phyloP scores from a whole-genome alignment of 371 early-diverging fungal genomes.

The Rhizomucor miehei region DNA sequence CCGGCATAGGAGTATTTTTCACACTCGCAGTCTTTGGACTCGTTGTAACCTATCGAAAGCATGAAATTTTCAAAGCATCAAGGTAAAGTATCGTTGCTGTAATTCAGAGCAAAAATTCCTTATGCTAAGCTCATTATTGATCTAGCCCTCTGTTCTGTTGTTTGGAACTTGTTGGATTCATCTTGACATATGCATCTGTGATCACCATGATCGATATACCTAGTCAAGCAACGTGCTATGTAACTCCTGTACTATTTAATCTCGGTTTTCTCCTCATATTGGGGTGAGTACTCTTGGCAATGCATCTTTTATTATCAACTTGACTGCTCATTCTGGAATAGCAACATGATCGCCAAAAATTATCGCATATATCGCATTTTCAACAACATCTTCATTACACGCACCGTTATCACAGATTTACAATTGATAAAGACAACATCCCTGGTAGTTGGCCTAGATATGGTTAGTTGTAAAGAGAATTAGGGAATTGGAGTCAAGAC shows the following conservation, averaged over 20 bases:
- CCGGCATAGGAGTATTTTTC: conserved; percentile 34
- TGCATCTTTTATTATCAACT: background rate
- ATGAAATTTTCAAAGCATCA: conserved; percentile 56
- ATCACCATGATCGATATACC: conserved; percentile 53
- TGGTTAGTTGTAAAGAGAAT: conserved; percentile 29
- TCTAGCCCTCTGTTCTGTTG: conserved; percentile 58
- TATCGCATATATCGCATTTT: conserved; percentile 61
- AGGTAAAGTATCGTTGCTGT: conserved; percentile 26
- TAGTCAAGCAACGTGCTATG: conserved; percentile 37
- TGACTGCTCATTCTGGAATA: conserved; percentile 3
- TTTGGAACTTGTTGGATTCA: conserved; percentile 53
- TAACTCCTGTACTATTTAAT: conserved; percentile 47
- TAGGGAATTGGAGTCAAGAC: background rate
- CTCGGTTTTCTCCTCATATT: conserved; percentile 56
- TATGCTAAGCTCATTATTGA: background rate
- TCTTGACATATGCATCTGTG: conserved; percentile 50
- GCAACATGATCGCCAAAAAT: conserved; percentile 65
- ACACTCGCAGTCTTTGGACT: conserved; percentile 30
- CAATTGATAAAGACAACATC: conserved; percentile 53
- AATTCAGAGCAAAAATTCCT: too few species aligned
- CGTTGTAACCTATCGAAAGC: conserved; percentile 36
- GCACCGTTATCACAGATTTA: conserved; percentile 54
- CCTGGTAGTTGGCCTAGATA: conserved; percentile 38
- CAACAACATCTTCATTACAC: conserved; percentile 59
- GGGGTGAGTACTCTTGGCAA: conserved; percentile 23